Evolutionary conservation across 179 eudicot species (phyloP).

Genomic region (Silene vulgaris): DNA sequence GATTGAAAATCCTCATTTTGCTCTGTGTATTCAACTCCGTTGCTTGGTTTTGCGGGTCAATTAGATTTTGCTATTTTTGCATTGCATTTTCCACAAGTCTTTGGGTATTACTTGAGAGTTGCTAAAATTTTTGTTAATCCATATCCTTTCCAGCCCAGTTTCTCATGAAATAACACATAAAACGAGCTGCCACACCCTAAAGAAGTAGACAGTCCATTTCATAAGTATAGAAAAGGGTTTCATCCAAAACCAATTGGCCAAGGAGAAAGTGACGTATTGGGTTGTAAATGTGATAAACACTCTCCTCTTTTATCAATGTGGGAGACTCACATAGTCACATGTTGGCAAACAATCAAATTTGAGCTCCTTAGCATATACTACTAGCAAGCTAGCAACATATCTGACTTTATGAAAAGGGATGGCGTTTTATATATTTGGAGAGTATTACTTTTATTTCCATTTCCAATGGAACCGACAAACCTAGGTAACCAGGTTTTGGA

Average conservation of each 20-base stretch:
- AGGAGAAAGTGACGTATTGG: background rate
- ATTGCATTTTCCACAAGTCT: background rate
- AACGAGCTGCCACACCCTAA: background rate
- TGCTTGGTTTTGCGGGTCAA: background rate
- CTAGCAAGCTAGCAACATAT: background rate
- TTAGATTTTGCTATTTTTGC: background rate
- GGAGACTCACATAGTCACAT: background rate
- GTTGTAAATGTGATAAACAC: background rate
- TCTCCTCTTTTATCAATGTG: background rate
- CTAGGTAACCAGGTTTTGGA: background rate
- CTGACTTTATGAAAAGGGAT: background rate
- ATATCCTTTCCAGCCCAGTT: background rate
- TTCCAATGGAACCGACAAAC: background rate
- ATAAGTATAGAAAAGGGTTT: background rate
- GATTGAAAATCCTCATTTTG: background rate
- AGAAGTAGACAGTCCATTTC: background rate
- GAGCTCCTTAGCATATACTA: background rate
- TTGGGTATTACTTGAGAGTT: background rate
- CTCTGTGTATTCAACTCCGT: slow-evolving; percentile 1
- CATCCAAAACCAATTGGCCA: background rate
- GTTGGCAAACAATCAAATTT: background rate
- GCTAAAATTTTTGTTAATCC: background rate
- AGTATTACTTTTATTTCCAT: background rate
- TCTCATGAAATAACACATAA: background rate
- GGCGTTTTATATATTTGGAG: background rate